phyloP scores from a whole-genome alignment of 352 stramenopile genomes.

The Pilasporangium apinafurcum region DNA sequence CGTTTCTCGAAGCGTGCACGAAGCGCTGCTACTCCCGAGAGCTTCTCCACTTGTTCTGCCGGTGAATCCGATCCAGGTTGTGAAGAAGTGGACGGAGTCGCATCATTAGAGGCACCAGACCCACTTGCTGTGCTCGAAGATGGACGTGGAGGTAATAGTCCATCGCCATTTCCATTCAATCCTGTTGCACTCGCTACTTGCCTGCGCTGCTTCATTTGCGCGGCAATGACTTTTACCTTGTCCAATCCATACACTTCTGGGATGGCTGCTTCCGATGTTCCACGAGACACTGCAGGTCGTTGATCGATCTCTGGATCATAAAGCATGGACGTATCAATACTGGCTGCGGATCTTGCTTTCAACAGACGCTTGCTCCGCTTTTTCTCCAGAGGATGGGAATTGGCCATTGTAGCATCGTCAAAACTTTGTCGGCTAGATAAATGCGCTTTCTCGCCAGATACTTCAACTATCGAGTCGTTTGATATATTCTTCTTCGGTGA shows the following conservation, averaged over 20 bases:
- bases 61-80: neutral
- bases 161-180: neutral
- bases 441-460: neutral
- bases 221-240: conserved; percentile 66
- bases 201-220: conserved; percentile 70
- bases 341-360: conserved; percentile 51
- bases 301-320: neutral
- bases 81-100: neutral
- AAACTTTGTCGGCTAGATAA: conserved; percentile 1
- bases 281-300: neutral
- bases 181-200: conserved; percentile 6
- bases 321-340: conserved; percentile 48
- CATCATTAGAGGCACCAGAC: conserved; percentile 2
- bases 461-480: no score
- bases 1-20: conserved; percentile 71
- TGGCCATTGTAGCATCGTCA: conserved; percentile 1
- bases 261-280: neutral
- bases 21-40: conserved; percentile 46
- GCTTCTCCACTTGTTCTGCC: neutral
- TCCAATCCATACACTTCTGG: conserved; percentile 25
- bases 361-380: conserved; percentile 24
- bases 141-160: no score
- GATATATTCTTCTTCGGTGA: no score
- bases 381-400: conserved; percentile 4
- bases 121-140: conserved; percentile 1